These are phyloP conservation scores for Holtermannia corniformis DNA, from an alignment of 768 basidiomycete genomes.

Conservation along the genomic window DNA sequence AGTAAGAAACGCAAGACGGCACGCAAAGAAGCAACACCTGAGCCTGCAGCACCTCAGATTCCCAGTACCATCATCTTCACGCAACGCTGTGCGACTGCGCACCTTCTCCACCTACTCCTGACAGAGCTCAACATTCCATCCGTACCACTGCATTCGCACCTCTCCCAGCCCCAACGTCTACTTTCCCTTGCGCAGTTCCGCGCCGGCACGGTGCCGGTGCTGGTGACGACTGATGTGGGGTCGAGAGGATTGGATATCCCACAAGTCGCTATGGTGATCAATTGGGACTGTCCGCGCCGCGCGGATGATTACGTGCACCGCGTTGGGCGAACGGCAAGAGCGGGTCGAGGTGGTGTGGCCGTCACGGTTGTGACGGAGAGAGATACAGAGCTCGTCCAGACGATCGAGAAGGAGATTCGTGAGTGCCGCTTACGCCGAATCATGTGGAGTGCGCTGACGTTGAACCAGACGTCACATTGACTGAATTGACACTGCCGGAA, in stretches of 20 bases:
- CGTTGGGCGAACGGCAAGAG: slow-evolving; percentile 85
- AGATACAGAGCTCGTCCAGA: slow-evolving; percentile 73
- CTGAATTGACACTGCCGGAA: slow-evolving; percentile 68
- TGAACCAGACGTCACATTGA: slow-evolving; percentile 63
- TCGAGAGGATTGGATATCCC: slow-evolving; percentile 92
- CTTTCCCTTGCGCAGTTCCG: slow-evolving; percentile 77
- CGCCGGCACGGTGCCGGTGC: slow-evolving; percentile 72
- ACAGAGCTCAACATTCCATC: slow-evolving; percentile 71
- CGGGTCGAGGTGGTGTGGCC: slow-evolving; percentile 77
- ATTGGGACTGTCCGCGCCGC: slow-evolving; percentile 82
- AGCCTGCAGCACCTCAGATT: slow-evolving; percentile 52
- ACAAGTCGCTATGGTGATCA: slow-evolving; percentile 89
- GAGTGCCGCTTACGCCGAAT: slow-evolving; percentile 34
- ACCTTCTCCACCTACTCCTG: slow-evolving; percentile 63
- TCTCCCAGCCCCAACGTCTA: slow-evolving; percentile 84
- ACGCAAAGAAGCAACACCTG: slow-evolving; percentile 19
- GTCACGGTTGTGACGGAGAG: slow-evolving; percentile 91
- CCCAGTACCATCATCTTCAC: slow-evolving; percentile 94
- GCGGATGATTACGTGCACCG: slow-evolving; percentile 93
- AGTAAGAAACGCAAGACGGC: slow-evolving; percentile 8
- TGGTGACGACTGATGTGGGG: slow-evolving; percentile 92
- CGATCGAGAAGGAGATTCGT: slow-evolving; percentile 81
- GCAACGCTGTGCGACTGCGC: slow-evolving; percentile 77
- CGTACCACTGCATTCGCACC: slow-evolving; percentile 81
- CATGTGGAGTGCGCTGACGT: background rate